phyloP scores from a whole-genome alignment of 169 alveolate genomes.

The Plasmodium blacklocki region DNA sequence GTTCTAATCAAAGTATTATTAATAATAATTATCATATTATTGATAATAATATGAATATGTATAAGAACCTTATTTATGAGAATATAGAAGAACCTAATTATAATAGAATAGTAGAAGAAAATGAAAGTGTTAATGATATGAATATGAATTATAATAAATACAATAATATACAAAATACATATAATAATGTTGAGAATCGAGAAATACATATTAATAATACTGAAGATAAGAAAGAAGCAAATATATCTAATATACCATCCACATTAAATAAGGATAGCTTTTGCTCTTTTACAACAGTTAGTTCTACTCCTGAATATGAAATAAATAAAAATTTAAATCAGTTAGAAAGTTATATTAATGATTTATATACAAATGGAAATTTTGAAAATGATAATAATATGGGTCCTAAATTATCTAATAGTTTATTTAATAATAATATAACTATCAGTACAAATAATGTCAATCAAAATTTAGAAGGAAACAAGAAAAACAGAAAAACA shows the following conservation, averaged over 20 bases:
- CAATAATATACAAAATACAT: not conserved
- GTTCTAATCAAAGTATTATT: not conserved
- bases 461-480: no score
- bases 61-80: not conserved
- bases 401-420: no score
- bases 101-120: not conserved
- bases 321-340: not conserved
- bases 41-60: not conserved
- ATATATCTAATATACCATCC: not conserved
- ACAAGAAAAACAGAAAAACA: no score
- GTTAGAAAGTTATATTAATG: constrained; percentile 2
- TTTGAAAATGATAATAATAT: not conserved
- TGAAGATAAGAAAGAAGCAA: not conserved
- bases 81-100: not conserved
- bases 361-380: not conserved
- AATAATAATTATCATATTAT: constrained; percentile 2
- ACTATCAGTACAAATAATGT: no score
- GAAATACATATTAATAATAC: not conserved
- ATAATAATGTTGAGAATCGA: no score
- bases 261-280: not conserved
- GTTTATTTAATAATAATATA: no score
- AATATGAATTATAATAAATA: not conserved
- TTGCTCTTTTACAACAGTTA: constrained; percentile 1
- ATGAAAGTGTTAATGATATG: not conserved
- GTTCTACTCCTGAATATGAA: constrained; percentile 14